These are phyloP conservation scores for Puccinia coronata DNA, from an alignment of 1,284 basidiomycete genomes.

Conservation along the genomic window DNA sequence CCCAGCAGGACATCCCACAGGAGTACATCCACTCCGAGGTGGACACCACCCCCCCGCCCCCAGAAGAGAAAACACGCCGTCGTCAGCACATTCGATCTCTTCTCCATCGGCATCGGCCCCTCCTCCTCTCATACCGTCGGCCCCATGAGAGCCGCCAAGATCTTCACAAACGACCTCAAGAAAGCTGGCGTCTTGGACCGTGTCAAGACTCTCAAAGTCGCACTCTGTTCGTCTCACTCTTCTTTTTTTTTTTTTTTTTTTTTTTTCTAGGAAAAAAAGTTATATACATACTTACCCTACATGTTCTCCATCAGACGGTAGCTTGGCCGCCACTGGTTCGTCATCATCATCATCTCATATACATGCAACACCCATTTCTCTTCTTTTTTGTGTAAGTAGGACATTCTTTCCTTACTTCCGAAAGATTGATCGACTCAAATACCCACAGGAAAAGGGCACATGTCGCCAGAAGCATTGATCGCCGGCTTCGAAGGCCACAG, in stretches of 20 bases:
- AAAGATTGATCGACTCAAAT: neutral
- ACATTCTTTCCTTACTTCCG: no score
- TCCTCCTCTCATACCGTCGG: conserved; percentile 56
- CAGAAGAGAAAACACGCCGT: conserved; percentile 55
- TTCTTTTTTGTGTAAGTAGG: no score
- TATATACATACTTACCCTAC: no score
- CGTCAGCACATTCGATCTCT: conserved; percentile 58
- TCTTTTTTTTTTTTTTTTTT: neutral
- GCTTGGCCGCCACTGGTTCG: conserved; percentile 57
- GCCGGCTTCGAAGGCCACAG: conserved; percentile 58
- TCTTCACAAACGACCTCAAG: conserved; percentile 57
- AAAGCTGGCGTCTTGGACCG: conserved; percentile 54
- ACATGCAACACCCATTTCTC: neutral
- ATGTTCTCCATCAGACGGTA: conserved; percentile 56
- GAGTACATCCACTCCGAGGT: neutral
- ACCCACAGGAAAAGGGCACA: conserved; percentile 54
- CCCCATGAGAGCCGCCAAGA: conserved; percentile 58
- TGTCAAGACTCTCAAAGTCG: conserved; percentile 56
- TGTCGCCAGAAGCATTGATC: conserved; percentile 58
- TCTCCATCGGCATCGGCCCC: conserved; percentile 58
- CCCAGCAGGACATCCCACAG: neutral
- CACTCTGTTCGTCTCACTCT: conserved; percentile 52
- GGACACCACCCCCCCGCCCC: neutral
- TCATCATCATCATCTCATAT: neutral
- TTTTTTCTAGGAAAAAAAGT: no score